Percentiles rank a stretch among this genome's conserved stretches.
phyloP scores from a whole-genome alignment of 495 filamentous ascomycete species.

The Thozetella sp. region DNA sequence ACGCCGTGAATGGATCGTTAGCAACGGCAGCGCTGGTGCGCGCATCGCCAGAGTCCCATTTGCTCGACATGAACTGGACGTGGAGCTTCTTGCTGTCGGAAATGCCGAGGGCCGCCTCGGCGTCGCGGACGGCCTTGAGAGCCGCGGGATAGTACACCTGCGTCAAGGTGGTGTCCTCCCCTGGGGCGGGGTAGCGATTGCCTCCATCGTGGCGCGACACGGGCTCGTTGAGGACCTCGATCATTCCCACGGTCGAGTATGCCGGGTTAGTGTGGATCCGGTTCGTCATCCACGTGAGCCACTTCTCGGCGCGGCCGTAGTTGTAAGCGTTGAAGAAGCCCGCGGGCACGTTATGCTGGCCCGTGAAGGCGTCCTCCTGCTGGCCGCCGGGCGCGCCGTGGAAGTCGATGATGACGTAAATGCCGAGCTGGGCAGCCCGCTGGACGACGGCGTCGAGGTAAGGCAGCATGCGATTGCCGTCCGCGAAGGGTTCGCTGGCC shows the following conservation, averaged over 20 bases:
- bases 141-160: conserved; percentile 52
- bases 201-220: conserved; percentile 19
- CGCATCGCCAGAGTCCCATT: conserved; percentile 56
- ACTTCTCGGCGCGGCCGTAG: conserved; percentile 56
- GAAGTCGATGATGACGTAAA: conserved; percentile 65
- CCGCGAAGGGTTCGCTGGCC: conserved; percentile 56
- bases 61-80: conserved; percentile 58
- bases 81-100: conserved; percentile 40
- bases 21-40: conserved; percentile 32
- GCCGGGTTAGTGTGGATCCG: conserved; percentile 49
- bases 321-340: conserved; percentile 57
- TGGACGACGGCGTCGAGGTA: conserved; percentile 54
- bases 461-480: conserved; percentile 42
- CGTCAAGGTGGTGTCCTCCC: conserved; percentile 23
- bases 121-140: conserved; percentile 48
- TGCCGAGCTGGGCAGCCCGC: conserved; percentile 53
- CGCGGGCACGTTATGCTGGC: conserved; percentile 42
- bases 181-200: conserved; percentile 14
- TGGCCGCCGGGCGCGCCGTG: conserved; percentile 64
- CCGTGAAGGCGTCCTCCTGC: conserved; percentile 50
- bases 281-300: conserved; percentile 58
- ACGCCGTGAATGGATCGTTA: conserved; percentile 43
- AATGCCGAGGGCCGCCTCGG: conserved; percentile 42
- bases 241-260: conserved; percentile 59
- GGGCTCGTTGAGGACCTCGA: conserved; percentile 63